Conservation (phyloP, 164 flowering plant species). For the Vitis labrusca region DNA sequence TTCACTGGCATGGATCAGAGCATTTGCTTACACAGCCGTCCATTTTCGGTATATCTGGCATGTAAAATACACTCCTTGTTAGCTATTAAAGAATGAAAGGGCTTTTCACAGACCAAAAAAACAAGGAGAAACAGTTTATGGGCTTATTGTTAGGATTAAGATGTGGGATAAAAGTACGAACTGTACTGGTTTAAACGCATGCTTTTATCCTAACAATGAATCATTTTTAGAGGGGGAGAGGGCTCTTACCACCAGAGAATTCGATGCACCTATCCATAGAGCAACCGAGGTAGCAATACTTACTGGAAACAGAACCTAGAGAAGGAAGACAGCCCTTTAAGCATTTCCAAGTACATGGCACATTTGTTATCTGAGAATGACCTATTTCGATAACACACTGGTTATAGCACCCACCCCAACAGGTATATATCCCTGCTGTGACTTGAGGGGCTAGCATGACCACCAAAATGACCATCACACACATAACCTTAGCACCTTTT, state of each 20-base stretch:
- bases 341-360: neutral
- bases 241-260: neutral
- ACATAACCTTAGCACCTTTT: neutral
- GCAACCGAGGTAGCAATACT: neutral
- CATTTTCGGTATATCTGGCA: too few species aligned
- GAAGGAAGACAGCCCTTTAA: neutral
- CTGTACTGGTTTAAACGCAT: neutral
- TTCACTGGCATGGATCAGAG: too few species aligned
- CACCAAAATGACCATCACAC: neutral
- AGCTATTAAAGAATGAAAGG: too few species aligned
- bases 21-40: too few species aligned
- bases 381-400: neutral
- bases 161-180: too few species aligned
- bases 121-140: too few species aligned
- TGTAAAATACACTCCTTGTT: too few species aligned
- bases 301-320: neutral
- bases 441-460: neutral
- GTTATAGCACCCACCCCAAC: slow-evolving; percentile 6
- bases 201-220: neutral
- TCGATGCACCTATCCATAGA: neutral
- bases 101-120: too few species aligned
- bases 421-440: neutral
- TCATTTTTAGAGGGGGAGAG: neutral
- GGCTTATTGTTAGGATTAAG: neutral
- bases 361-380: neutral